Percentiles rank a stretch among this genome's conserved stretches.
Evolutionary conservation across 306 rosid species (phyloP).

Genomic region (Corylus heterophylla): DNA sequence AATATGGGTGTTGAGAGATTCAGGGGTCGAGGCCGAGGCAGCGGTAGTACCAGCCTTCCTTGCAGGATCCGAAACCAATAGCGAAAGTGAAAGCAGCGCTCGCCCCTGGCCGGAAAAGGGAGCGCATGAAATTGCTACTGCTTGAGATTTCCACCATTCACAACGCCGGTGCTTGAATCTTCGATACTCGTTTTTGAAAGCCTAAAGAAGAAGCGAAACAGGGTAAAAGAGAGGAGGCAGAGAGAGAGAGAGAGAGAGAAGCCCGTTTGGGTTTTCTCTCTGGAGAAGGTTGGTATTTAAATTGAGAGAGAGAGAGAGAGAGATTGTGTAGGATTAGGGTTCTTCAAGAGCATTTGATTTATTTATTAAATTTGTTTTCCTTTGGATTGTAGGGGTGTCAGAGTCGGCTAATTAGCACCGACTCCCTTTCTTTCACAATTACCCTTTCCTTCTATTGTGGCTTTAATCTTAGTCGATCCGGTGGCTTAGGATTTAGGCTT

Average conservation of each 20-base stretch:
- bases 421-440: too few relatives aligned
- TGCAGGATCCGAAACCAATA: constrained; percentile 88
- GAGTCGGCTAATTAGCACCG: too few relatives aligned
- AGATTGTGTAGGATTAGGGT: not conserved
- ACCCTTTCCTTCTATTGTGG: too few relatives aligned
- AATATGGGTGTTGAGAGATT: constrained; percentile 7
- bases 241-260: not conserved
- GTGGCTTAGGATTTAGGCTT: too few relatives aligned
- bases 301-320: not conserved
- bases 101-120: constrained; percentile 65
- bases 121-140: constrained; percentile 69
- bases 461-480: too few relatives aligned
- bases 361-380: too few relatives aligned
- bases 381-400: too few relatives aligned
- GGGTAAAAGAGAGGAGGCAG: not conserved
- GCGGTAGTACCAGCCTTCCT: constrained; percentile 98
- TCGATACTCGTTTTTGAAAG: not conserved
- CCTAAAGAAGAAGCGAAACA: not conserved
- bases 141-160: constrained; percentile 93
- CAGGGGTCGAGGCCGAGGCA: constrained; percentile 97
- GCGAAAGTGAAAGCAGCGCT: constrained; percentile 72
- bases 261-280: not conserved
- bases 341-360: not conserved
- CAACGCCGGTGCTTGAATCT: constrained; percentile 31
- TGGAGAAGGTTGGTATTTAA: not conserved